phyloP scores from a whole-genome alignment of 2,329 filamentous ascomycete genomes.

The Sclerotiophoma versabilis region DNA sequence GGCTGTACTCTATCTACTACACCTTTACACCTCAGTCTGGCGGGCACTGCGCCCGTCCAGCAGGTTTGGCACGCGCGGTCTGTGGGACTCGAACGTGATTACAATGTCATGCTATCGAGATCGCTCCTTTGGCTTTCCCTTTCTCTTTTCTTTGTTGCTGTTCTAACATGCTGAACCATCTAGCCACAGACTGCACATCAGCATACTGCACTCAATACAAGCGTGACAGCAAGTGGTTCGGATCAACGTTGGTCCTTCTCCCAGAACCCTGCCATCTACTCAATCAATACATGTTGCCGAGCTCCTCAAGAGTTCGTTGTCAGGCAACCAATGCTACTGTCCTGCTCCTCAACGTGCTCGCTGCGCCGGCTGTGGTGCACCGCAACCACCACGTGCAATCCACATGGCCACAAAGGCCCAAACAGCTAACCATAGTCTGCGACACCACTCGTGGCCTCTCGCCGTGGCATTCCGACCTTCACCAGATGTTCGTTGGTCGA shows the following conservation, averaged over 20 bases:
- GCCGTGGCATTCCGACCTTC: conserved; percentile 34
- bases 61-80: conserved; percentile 45
- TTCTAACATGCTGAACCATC: conserved; percentile 27
- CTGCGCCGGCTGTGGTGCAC: conserved; percentile 21
- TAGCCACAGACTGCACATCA: conserved; percentile 24
- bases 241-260: conserved; percentile 28
- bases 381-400: conserved; percentile 13
- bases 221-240: conserved; percentile 36
- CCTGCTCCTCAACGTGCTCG: conserved; percentile 26
- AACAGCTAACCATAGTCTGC: conserved; percentile 24
- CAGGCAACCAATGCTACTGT: conserved; percentile 31
- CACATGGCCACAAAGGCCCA: conserved; percentile 1
- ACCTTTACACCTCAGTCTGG: conserved; percentile 34
- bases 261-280: conserved; percentile 32
- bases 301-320: conserved; percentile 25
- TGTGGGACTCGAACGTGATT: conserved; percentile 48
- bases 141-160: conserved; percentile 14
- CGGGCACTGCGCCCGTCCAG: conserved; percentile 30
- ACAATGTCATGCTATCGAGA: conserved; percentile 49
- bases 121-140: conserved; percentile 35
- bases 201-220: conserved; percentile 12
- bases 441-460: conserved; percentile 36
- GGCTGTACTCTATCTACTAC: conserved; percentile 47
- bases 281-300: conserved; percentile 28
- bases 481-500: conserved; percentile 41